These are phyloP conservation scores for Sphagnurus paluster DNA, from an alignment of 1,284 basidiomycete genomes.

Conservation along the genomic window DNA sequence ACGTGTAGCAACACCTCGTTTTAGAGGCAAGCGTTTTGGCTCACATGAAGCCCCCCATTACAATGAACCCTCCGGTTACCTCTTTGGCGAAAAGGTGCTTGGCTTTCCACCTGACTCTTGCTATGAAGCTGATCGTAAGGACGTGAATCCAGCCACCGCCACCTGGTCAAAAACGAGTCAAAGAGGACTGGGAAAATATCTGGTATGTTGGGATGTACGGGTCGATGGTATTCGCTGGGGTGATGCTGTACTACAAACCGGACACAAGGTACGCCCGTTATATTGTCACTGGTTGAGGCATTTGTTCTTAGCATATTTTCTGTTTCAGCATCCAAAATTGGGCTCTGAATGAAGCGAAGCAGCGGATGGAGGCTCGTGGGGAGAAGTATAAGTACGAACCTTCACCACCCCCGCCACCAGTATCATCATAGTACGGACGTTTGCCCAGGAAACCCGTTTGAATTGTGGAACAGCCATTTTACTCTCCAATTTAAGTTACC, in stretches of 20 bases:
- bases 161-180: slow-evolving; percentile 81
- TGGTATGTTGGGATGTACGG: slow-evolving; percentile 94
- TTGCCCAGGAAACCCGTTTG: not conserved
- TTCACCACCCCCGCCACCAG: slow-evolving; percentile 24
- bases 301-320: slow-evolving; percentile 4
- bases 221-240: slow-evolving; percentile 73
- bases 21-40: slow-evolving; percentile 50
- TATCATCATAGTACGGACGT: slow-evolving; percentile 6
- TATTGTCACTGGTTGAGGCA: not conserved
- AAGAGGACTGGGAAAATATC: slow-evolving; percentile 86
- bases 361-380: slow-evolving; percentile 85
- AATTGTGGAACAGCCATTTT: not conserved
- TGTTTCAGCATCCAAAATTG: slow-evolving; percentile 73
- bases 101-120: slow-evolving; percentile 4
- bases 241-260: slow-evolving; percentile 92
- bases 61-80: slow-evolving; percentile 85
- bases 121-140: slow-evolving; percentile 7
- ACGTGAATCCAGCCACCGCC: slow-evolving; percentile 58
- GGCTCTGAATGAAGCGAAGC: slow-evolving; percentile 87
- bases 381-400: slow-evolving; percentile 82
- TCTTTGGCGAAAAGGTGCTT: slow-evolving; percentile 88
- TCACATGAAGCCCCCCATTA: slow-evolving; percentile 81
- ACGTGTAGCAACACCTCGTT: slow-evolving; percentile 33
- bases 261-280: slow-evolving; percentile 79
- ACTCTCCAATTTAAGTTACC: slow-evolving; percentile 8